Evolutionary conservation across 2,329 filamentous ascomycete genomes (phyloP).

Genomic region (Exophiala sp.): DNA sequence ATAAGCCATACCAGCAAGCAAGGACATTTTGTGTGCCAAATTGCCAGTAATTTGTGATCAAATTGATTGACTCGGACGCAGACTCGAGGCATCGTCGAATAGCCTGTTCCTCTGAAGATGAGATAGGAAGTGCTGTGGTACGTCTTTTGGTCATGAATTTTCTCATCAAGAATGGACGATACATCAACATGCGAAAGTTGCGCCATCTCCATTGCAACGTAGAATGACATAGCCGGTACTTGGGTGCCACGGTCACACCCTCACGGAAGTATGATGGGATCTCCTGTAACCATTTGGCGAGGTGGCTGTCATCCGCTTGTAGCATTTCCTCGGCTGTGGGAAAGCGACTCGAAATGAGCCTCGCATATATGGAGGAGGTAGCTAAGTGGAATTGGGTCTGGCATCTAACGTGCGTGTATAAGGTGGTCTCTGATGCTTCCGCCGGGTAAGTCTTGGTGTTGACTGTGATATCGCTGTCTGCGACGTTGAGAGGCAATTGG

Average conservation of each 20-base stretch:
- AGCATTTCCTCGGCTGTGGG: constrained; percentile 41
- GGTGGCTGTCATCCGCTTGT: constrained; percentile 36
- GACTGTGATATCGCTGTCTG: constrained; percentile 8
- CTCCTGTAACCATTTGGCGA: constrained; percentile 2
- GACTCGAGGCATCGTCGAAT: constrained; percentile 32
- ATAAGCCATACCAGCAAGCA: constrained; percentile 45
- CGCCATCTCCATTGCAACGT: constrained; percentile 41
- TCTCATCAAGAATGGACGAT: constrained; percentile 9
- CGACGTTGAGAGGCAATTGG: constrained; percentile 13
- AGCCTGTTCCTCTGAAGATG: constrained; percentile 2
- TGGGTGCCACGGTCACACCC: neutral
- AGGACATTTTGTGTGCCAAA: constrained; percentile 39
- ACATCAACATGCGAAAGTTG: constrained; percentile 40
- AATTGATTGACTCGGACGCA: constrained; percentile 39
- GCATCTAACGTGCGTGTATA: constrained; percentile 8
- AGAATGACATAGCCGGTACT: neutral
- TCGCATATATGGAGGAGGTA: constrained; percentile 34
- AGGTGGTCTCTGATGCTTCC: constrained; percentile 4
- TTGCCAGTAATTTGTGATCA: constrained; percentile 40
- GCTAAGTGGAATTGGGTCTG: constrained; percentile 7
- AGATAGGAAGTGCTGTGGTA: neutral
- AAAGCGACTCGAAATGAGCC: constrained; percentile 8
- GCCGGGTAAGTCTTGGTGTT: neutral
- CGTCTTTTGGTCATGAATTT: constrained; percentile 5
- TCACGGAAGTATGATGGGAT: constrained; percentile 7